phyloP scores from a whole-genome alignment of 129 eudicot species.

The Glebionis coronaria region DNA sequence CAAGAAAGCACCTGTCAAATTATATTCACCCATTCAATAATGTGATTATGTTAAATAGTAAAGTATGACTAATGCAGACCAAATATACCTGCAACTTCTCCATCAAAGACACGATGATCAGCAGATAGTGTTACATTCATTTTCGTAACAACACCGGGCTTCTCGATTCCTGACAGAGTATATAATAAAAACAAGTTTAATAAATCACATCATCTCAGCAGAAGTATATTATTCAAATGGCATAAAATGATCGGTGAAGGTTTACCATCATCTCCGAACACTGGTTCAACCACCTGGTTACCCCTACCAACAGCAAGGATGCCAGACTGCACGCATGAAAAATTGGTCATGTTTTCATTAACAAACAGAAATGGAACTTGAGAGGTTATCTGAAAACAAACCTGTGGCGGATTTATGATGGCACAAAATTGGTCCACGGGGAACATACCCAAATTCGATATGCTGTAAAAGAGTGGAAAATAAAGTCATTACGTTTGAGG shows the following conservation, averaged over 20 bases:
- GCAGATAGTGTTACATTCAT: slow-evolving; percentile 92
- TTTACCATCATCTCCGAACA: slow-evolving; percentile 72
- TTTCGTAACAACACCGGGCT: slow-evolving; percentile 72
- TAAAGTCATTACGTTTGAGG: neutral
- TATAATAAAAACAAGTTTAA: slow-evolving; percentile 7
- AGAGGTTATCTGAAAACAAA: slow-evolving; percentile 24
- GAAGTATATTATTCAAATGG: neutral
- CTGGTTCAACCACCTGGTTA: slow-evolving; percentile 81
- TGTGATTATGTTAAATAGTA: slow-evolving; percentile 1
- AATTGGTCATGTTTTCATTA: slow-evolving; percentile 13
- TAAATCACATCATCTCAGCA: neutral
- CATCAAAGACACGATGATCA: slow-evolving; percentile 98
- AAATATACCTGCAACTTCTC: slow-evolving; percentile 84
- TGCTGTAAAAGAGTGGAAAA: slow-evolving; percentile 45
- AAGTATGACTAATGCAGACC: slow-evolving; percentile 15
- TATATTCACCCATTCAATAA: neutral
- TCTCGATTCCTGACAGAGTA: slow-evolving; percentile 57
- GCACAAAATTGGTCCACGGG: slow-evolving; percentile 97
- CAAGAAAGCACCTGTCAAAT: slow-evolving; percentile 69
- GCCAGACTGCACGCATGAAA: slow-evolving; percentile 62
- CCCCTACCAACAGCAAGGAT: slow-evolving; percentile 99
- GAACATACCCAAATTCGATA: slow-evolving; percentile 98
- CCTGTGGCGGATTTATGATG: slow-evolving; percentile 98
- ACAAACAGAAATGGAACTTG: slow-evolving; percentile 5
- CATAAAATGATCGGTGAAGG: neutral